Base-by-base conservation (phyloP, 1,284 basidiomycete species). In the Cutaneotrichosporon dermatis region DNA sequence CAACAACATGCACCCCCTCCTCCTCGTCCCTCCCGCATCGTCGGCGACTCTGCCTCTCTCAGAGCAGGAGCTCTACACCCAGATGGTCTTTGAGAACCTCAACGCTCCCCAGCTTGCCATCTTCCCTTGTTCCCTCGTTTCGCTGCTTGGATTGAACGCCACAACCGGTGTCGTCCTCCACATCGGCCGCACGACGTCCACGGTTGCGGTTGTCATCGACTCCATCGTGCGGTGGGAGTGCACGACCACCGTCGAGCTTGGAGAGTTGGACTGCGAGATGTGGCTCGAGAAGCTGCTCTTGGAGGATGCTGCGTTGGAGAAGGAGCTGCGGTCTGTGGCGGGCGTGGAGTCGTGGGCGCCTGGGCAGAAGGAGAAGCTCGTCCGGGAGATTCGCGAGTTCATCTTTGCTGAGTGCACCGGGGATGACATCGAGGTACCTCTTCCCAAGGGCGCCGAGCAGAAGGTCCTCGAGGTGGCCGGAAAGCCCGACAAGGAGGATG, bases 21-120 rank as follows among this genome's bases (percentile, higher is more conserved):
- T 78, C 10, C 66, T 79, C 25, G 58, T 79, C 1, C 76, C 73
- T 3, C 85, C 87, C 16, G 82, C 92, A 16, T 83, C 90, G 13
- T 84, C 69, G 4, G 62, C 73, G 4, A 62, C 67, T 1, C 60
- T 77, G 5, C 69, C 76, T 0, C 67, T 77, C 6, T 83, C 89
- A n/a, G 83, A 88, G 55, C 81, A 83, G 55, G 83, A 85, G 5
- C 84, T 88, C 71, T 90, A 95, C 70, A 88, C 88, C 65, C 91
- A 90, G 72, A 82, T 93, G 58, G 92, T 96, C 74, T 99, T 98
- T 72, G 94, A 98, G 74, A 85, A 87, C n/a, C 90, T 97, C 83
- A 96, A 97, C 73, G 86, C 88, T 46, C 89, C 95, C 4, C 89
- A 86, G 35, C 85, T 97, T 65, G 85, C 85, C 46, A 82, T 96